These are phyloP conservation scores for Fusarium haematococcum DNA, from an alignment of 2,329 filamentous ascomycete species.

Conservation along the genomic window DNA sequence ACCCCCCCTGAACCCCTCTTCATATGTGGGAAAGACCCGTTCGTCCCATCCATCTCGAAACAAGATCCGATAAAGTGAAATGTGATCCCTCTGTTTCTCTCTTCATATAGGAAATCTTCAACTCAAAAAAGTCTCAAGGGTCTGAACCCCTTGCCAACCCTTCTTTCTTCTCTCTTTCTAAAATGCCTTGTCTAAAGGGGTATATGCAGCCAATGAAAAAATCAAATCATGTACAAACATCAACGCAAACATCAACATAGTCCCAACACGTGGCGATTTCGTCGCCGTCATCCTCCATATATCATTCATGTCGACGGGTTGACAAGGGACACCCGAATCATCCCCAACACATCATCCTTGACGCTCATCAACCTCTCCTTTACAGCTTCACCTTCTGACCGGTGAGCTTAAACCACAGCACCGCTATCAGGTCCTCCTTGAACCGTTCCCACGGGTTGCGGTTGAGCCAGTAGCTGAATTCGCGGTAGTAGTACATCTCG, in stretches of 20 bases:
- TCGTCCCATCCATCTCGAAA: conserved; percentile 9
- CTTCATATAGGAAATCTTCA: not conserved
- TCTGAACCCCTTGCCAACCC: conserved; percentile 1
- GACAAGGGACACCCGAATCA: not conserved
- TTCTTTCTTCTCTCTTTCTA: conserved; percentile 24
- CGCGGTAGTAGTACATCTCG: conserved; percentile 95
- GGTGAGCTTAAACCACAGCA: conserved; percentile 73
- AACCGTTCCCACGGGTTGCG: conserved; percentile 82
- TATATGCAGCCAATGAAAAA: conserved; percentile 35
- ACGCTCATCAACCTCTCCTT: conserved; percentile 20
- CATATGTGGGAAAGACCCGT: conserved; percentile 21
- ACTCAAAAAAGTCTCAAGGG: not conserved
- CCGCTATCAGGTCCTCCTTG: conserved; percentile 73
- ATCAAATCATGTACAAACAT: conserved; percentile 36
- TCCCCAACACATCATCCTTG: not conserved
- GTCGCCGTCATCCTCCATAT: conserved; percentile 27
- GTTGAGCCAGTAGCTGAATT: conserved; percentile 91
- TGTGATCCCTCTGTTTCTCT: not conserved
- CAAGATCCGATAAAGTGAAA: not conserved
- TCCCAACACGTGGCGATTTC: conserved; percentile 5
- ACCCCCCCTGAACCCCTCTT: conserved; percentile 11
- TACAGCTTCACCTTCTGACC: conserved; percentile 70
- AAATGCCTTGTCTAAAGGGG: conserved; percentile 38
- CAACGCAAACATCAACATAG: conserved; percentile 15
- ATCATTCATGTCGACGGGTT: conserved; percentile 22